Evolutionary conservation across 2,329 filamentous ascomycete species (phyloP).

Genomic region (Parasarocladium wereldwijsianum): DNA sequence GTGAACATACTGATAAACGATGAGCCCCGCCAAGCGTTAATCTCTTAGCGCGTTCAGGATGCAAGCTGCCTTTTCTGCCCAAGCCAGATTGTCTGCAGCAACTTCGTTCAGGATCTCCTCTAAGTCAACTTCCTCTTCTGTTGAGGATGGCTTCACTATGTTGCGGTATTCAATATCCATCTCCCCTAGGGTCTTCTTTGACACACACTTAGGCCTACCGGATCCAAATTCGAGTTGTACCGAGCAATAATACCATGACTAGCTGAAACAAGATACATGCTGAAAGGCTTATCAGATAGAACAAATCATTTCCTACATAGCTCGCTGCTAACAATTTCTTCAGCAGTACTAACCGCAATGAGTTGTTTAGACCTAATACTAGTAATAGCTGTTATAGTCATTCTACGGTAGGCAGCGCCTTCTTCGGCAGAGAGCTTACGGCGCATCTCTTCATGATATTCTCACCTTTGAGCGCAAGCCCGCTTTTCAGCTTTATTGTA

Average conservation of each 20-base stretch:
- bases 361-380: slow-evolving; percentile 1
- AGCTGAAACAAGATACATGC: slow-evolving; percentile 2
- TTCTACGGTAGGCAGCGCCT: slow-evolving; percentile 1
- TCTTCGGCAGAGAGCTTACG: slow-evolving; percentile 2
- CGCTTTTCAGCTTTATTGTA: no score
- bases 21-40: no score
- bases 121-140: slow-evolving; percentile 1
- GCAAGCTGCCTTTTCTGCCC: slow-evolving; percentile 3
- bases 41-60: no score
- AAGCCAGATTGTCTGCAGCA: slow-evolving; percentile 2
- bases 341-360: slow-evolving; percentile 1
- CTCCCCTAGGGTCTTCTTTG: slow-evolving; percentile 1
- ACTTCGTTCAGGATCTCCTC: slow-evolving; percentile 4
- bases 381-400: slow-evolving; percentile 2
- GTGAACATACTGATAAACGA: no score
- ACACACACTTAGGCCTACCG: neutral
- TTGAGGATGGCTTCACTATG: slow-evolving; percentile 1
- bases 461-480: no score
- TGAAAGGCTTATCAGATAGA: slow-evolving; percentile 1
- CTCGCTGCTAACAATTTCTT: slow-evolving; percentile 1
- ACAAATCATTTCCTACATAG: neutral
- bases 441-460: no score
- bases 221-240: slow-evolving; percentile 1
- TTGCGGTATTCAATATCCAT: slow-evolving; percentile 1
- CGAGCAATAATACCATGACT: slow-evolving; percentile 2